phyloP scores from a whole-genome alignment of 176 grass and related monocot species.

The Eremochloa ophiuroides region DNA sequence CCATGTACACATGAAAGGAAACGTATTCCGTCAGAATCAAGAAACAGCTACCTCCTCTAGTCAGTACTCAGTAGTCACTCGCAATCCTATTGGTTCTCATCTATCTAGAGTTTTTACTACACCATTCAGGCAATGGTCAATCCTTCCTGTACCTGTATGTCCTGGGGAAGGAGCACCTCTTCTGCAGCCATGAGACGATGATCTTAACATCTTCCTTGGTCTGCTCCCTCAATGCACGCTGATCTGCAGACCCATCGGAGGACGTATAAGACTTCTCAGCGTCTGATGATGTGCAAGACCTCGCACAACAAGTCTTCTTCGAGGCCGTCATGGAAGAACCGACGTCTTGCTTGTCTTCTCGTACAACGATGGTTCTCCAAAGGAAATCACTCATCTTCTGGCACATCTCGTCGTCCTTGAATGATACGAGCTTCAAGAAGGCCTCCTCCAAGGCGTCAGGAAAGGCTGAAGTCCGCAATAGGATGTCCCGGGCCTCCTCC shows the following conservation, averaged over 20 bases:
- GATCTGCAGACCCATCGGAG: neutral
- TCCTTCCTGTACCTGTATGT: constrained; percentile 20
- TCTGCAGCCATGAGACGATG: constrained; percentile 47
- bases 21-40: neutral
- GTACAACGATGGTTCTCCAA: neutral
- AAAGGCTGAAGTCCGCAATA: constrained; percentile 1
- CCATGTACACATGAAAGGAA: neutral
- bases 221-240: neutral
- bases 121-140: neutral
- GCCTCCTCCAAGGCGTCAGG: neutral
- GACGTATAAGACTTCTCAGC: neutral
- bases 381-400: neutral
- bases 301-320: neutral
- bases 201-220: constrained; percentile 18
- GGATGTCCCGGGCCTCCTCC: constrained; percentile 18
- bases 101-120: neutral
- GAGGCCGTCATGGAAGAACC: neutral
- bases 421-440: neutral
- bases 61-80: no score
- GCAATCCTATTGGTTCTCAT: neutral
- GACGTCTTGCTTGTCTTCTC: neutral
- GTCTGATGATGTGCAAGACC: neutral
- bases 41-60: neutral
- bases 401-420: neutral
- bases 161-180: constrained; percentile 13